phyloP scores from a whole-genome alignment of 2,329 filamentous ascomycete species.

The Microdochium nivale region DNA sequence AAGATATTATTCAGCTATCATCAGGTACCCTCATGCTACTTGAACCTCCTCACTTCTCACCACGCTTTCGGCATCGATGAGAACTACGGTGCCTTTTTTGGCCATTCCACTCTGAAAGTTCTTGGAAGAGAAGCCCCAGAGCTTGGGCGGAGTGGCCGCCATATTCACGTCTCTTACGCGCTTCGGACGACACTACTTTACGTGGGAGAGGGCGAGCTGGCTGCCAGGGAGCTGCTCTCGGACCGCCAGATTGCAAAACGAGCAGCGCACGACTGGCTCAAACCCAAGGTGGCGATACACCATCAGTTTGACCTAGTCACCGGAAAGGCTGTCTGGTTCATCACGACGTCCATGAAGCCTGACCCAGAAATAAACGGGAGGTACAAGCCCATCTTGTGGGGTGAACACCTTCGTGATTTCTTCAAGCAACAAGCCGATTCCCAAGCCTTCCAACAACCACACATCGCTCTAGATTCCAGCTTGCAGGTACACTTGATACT shows the following conservation, averaged over 20 bases:
- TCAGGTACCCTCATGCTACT: neutral
- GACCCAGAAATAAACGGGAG: neutral
- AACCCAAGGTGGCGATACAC: neutral
- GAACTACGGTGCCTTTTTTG: neutral
- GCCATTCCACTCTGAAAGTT: neutral
- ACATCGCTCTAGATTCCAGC: neutral
- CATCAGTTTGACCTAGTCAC: neutral
- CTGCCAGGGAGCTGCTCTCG: neutral
- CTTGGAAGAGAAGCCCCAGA: neutral
- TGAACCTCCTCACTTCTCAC: neutral
- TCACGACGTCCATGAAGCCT: neutral
- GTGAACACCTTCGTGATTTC: neutral
- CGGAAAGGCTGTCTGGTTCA: neutral
- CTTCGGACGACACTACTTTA: neutral
- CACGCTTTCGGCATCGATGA: neutral
- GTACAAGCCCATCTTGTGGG: neutral
- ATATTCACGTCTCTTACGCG: neutral
- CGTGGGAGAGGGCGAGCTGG: neutral
- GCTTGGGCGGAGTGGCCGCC: neutral
- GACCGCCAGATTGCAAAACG: neutral
- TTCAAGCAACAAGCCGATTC: neutral
- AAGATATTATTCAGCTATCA: neutral
- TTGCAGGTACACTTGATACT: neutral
- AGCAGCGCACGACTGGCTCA: neutral
- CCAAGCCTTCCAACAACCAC: neutral